Conservation (phyloP, 768 basidiomycete species). For the Cytidiella melzeri region DNA sequence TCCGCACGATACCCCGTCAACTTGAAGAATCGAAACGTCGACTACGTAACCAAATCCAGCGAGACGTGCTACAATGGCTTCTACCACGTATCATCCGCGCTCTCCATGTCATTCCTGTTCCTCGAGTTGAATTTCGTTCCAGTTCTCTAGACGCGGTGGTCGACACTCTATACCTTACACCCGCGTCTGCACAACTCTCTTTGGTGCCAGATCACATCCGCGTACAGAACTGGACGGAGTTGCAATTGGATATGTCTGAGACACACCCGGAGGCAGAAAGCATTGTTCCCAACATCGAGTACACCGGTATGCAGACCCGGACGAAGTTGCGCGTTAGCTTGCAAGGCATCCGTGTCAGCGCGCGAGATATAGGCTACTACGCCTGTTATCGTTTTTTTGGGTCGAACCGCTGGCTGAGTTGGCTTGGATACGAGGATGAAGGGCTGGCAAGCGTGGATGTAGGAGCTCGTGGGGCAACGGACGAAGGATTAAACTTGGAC, state of each 20-base stretch:
- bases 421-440: constrained; percentile 21
- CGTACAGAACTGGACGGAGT: constrained; percentile 19
- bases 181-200: constrained; percentile 13
- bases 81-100: constrained; percentile 20
- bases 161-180: constrained; percentile 18
- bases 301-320: constrained; percentile 3
- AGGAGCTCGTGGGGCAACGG: constrained; percentile 7
- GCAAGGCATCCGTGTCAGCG: constrained; percentile 21
- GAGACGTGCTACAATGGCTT: constrained; percentile 17
- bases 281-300: neutral
- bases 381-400: constrained; percentile 13
- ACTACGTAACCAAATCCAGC: constrained; percentile 8
- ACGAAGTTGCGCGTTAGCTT: constrained; percentile 15
- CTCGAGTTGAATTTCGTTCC: constrained; percentile 22
- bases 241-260: constrained; percentile 16
- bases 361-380: constrained; percentile 20
- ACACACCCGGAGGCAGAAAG: neutral
- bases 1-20: neutral
- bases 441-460: constrained; percentile 21
- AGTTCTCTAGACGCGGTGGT: constrained; percentile 17
- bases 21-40: constrained; percentile 3
- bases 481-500: constrained; percentile 14
- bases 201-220: constrained; percentile 21
- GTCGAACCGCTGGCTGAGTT: constrained; percentile 1
- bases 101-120: constrained; percentile 21